Percentiles rank a stretch among this genome's conserved stretches.
Conservation (phyloP, 495 filamentous ascomycete genomes). For the Aspergillus taichungensis region DNA sequence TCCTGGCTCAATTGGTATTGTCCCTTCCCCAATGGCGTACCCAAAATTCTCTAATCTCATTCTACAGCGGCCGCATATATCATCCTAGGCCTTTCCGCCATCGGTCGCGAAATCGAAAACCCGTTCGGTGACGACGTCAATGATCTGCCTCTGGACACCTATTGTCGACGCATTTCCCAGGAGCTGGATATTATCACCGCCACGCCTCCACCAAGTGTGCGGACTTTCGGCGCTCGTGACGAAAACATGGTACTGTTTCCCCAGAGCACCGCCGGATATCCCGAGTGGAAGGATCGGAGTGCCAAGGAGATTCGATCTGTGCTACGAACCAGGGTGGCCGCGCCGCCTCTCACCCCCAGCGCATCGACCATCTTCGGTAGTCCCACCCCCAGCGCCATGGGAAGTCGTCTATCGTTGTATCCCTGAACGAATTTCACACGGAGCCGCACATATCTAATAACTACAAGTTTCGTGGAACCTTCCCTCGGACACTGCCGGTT, state of each 20-base stretch:
- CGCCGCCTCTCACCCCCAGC: not conserved
- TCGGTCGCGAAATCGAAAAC: conserved; percentile 82
- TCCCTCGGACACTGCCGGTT: no score
- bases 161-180: conserved; percentile 59
- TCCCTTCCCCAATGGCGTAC: not conserved
- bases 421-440: no score
- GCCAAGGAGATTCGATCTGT: conserved; percentile 51
- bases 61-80: conserved; percentile 66
- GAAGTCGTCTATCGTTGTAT: no score
- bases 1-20: conserved; percentile 64
- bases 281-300: conserved; percentile 51
- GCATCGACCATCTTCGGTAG: no score
- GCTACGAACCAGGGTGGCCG: conserved; percentile 37
- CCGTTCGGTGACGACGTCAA: conserved; percentile 85
- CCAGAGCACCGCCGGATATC: conserved; percentile 48
- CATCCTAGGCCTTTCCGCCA: conserved; percentile 79
- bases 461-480: no score
- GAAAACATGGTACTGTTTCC: conserved; percentile 63
- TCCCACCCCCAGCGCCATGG: no score
- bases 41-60: not conserved
- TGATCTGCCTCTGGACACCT: conserved; percentile 71
- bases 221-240: conserved; percentile 47
- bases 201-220: conserved; percentile 42
- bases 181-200: conserved; percentile 70
- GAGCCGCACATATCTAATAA: no score